Evolutionary conservation across 495 filamentous ascomycete genomes (phyloP), one percentile per base, ranked within the genome.

Genomic region (Hyaloscypha finlandica): DNA sequence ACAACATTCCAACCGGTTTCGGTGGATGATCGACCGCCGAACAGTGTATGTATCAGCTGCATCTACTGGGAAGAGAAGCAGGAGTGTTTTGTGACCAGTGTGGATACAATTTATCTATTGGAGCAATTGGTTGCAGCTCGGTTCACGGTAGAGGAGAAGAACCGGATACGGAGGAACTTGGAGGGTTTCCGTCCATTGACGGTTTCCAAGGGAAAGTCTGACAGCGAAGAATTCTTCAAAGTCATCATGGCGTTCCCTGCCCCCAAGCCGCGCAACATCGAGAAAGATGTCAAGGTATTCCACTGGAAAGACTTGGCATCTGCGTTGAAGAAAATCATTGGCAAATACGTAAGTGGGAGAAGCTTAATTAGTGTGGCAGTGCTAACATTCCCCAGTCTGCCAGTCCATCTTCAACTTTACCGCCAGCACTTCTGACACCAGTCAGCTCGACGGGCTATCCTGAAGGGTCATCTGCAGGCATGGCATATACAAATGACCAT

Each of bases 251-350:
- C 86, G n/a, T 97, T 98, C 75, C 91, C 92, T 12, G 89, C 87
- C 30, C 96, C 96, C 2, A 97, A 97, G 80, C 96, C 95, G 6
- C 84, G 95, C 51, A 97, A 97, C 71, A 99, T 99, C 70, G 95
- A 97, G 81, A 99, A 99, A 79, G 94, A 97, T 72, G 92, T 99
- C 71, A 99, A 99, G 77, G 95, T 97, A 6, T 99, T 98, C 74
- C 88, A 92, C 12, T 99, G 95, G 96, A 92, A 89, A 74, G 90
- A 91, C 58, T 79, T 99, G 14, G 83, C 81, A 14, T 84, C 85
- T 53, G 94, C 95, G 0, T 79, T 99, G 63, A 95, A 93, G 83
- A 99, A 99, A 80, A 97, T 98, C 73, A 96, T 98, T 75, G 89
- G 91, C 68, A 99, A 99, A 93, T 99, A 98, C 78, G 90, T 91